Evolutionary conservation across 106 monocot genomes (phyloP).

Genomic region (Amphibolis antarctica): DNA sequence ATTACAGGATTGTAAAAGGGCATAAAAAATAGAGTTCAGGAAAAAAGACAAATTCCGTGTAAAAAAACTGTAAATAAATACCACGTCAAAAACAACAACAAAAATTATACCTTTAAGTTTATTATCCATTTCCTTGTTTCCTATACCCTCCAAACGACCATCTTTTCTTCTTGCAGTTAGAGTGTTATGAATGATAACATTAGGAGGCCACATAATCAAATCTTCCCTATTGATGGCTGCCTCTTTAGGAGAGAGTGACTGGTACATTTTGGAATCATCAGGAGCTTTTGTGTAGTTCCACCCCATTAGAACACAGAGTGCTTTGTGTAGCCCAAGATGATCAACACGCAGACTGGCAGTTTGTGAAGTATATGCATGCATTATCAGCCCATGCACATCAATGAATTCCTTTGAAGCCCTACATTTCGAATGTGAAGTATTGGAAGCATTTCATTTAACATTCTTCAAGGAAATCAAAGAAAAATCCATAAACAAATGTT

Average conservation of each 20-base stretch:
- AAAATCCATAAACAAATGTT: too few species aligned
- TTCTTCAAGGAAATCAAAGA: too few species aligned
- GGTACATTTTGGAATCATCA: slow-evolving; percentile 72
- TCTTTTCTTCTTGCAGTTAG: slow-evolving; percentile 60
- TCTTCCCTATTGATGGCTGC: slow-evolving; percentile 74
- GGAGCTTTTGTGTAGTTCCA: slow-evolving; percentile 70
- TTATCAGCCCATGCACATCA: slow-evolving; percentile 65
- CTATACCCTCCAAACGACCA: slow-evolving; percentile 77
- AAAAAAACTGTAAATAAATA: background rate
- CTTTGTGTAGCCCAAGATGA: slow-evolving; percentile 96
- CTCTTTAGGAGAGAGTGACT: slow-evolving; percentile 47
- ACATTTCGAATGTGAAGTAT: slow-evolving; percentile 10
- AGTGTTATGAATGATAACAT: slow-evolving; percentile 80
- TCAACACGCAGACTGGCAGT: slow-evolving; percentile 57
- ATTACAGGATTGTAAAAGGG: too few species aligned
- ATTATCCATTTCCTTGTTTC: slow-evolving; percentile 91
- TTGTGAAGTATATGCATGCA: slow-evolving; percentile 64
- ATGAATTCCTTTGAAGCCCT: slow-evolving; percentile 77
- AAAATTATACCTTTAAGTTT: slow-evolving; percentile 69
- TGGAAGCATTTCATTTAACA: too few species aligned
- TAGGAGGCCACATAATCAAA: slow-evolving; percentile 88
- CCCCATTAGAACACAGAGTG: slow-evolving; percentile 89
- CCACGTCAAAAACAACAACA: background rate
- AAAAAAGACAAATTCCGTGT: too few species aligned
- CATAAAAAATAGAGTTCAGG: too few species aligned